Base-by-base conservation (phyloP, 495 filamentous ascomycete species). In the Penicillium ochrochloron region DNA sequence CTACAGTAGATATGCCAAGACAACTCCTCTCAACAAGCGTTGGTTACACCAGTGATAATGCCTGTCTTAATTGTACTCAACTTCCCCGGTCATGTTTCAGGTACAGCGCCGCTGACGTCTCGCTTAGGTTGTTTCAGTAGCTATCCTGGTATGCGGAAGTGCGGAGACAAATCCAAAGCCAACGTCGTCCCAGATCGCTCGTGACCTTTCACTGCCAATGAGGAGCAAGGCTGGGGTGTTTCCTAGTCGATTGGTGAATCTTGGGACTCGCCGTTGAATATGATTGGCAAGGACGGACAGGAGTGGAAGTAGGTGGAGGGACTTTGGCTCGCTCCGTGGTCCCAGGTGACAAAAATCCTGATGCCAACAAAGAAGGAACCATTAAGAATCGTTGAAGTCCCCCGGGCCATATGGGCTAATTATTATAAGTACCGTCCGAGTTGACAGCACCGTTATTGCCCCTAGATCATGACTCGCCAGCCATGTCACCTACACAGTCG, bases 81-180 rank as follows among this genome's bases (percentile, higher is more conserved):
- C 80, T 96, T 17, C 88, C 89, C 14, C 62, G 78, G 7, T 83
- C 88, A 17, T 79, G 92, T 48, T 95, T 89, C 76, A 82, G 94
- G 57, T 94, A 97, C 70, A 85, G 84, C 66, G 87, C 90, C 34
- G 70, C 69, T 17, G 65, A 60, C 34, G 72, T 89, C 12, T 75
- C 78, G 25, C 66, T 94, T 23, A 33, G 37, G 27, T 50, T 41
- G 71, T 23, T 67, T 67, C 63, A 52, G 76, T 65, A 12, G 66
- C 66, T 61, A 80, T 89, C 27, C 80, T 96, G 29, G 73, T 93
- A 14, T 86, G 86, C 71, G 90, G 90, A n/a, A 2, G 19, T 48
- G 44, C 44, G 44, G 44, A 12, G 92, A 92, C 1, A 92, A 87
- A 69, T 82, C 83, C 5, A 86, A 82, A 34, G 70, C 83, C 56